Conservation (phyloP, 306 rosid species). For the Rosa chinensis region DNA sequence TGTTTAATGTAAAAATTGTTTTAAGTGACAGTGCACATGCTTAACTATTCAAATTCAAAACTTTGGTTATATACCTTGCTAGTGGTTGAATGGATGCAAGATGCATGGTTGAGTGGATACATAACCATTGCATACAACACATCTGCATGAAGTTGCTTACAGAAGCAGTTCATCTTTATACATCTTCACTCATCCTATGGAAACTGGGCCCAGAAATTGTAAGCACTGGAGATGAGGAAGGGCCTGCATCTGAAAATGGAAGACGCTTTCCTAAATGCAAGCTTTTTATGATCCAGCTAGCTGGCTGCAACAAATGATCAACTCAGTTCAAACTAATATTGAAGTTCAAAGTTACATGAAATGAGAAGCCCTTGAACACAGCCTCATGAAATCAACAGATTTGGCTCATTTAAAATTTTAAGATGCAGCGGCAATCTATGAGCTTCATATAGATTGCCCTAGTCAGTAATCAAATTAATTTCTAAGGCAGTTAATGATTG, state of each 20-base stretch:
- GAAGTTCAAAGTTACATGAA: neutral
- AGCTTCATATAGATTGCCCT: neutral
- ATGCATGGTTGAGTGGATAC: neutral
- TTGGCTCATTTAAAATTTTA: neutral
- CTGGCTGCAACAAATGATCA: slow-evolving; percentile 51
- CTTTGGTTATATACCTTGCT: neutral
- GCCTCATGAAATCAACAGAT: slow-evolving; percentile 1
- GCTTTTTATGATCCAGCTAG: slow-evolving; percentile 74
- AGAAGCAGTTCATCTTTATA: slow-evolving; percentile 30
- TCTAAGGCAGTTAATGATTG: slow-evolving; percentile 4
- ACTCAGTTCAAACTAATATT: neutral
- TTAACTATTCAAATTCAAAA: neutral
- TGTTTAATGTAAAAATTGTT: neutral
- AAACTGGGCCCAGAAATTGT: slow-evolving; percentile 32
- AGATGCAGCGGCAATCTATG: neutral
- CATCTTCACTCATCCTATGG: slow-evolving; percentile 44
- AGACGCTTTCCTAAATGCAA: slow-evolving; percentile 70
- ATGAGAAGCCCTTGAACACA: neutral
- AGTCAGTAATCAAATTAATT: neutral
- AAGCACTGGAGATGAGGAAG: slow-evolving; percentile 19
- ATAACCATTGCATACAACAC: neutral
- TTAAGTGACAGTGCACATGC: neutral
- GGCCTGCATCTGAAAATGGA: slow-evolving; percentile 40
- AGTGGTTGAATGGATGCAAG: neutral
- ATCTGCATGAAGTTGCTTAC: slow-evolving; percentile 3